Evolutionary conservation across 2,329 filamentous ascomycete species (phyloP), one percentile per base, ranked within the genome.

Genomic region (Madurella fahalii): DNA sequence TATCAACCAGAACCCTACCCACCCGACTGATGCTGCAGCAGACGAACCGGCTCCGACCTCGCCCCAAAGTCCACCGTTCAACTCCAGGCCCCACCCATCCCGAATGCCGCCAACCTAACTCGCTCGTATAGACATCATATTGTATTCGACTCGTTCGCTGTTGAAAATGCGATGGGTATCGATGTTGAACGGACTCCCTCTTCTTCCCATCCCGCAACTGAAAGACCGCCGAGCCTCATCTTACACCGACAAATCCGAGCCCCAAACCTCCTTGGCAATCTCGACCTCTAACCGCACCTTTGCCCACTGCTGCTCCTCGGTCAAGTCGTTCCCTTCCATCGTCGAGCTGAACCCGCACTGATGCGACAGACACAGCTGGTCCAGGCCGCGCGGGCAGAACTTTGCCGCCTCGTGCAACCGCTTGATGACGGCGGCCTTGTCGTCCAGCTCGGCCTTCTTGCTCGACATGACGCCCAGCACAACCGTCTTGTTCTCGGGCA

Each of bases 321-420:
- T 76, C 59, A 83, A 68, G 56, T 80, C 75, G 57, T 82, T 81
- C 39, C 79, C 80, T 68, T 83, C 79, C 53, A 74, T 74, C 5
- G 78, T 82, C n/a, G 73, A 77, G 62, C 73, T 77, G 64, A 82
- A 82, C 4, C 79, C 80, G 62, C 79, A 83, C 69, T 83, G 80
- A 63, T 82, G 79, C 59, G 75, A 79, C 56, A 82, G 63, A 64
- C 77, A 80, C 56, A 82, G 68, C 72, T 82, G 79, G 49, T 80
- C 74, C 8, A 82, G 67, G 0, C 79, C 80, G 48, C 69, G 67
- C n/a, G 77, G 75, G 61, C 77, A 77, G 62, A 74, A 74, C 49
- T 69, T 64, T 4, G 72, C 74, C 17, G 75, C 75, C 66, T 77
- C 74, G n/a, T 69, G 65, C 50, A 77, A 56, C n/a, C 75, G 64